Evolutionary conservation across 2,329 filamentous ascomycete species (phyloP).

Genomic region (Colletotrichum navitas): DNA sequence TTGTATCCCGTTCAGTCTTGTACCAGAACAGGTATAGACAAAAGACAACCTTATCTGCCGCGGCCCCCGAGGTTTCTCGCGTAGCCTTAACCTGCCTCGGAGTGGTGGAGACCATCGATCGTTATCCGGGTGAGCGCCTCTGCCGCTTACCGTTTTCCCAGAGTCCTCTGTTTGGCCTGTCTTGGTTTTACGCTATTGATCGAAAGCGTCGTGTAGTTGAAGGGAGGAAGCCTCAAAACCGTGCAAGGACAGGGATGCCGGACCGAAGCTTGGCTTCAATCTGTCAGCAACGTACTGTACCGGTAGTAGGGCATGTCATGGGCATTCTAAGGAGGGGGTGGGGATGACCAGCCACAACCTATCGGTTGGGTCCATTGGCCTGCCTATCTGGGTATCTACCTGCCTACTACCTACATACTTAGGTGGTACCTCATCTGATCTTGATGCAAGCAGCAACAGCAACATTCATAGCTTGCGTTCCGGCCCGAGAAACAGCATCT

Average conservation of each 20-base stretch:
- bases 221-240: not conserved
- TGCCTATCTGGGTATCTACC: too few species aligned
- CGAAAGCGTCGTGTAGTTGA: not conserved
- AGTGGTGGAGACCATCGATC: slow-evolving; percentile 2
- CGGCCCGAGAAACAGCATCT: not conserved
- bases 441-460: not conserved
- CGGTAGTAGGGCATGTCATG: too few species aligned
- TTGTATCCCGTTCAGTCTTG: slow-evolving; percentile 26
- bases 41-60: slow-evolving; percentile 36
- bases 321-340: not conserved
- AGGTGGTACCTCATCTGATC: not conserved
- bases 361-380: not conserved
- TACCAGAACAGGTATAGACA: slow-evolving; percentile 15
- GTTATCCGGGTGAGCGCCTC: not conserved
- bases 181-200: not conserved
- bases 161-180: slow-evolving; percentile 6
- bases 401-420: not conserved
- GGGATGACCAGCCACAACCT: slow-evolving; percentile 30
- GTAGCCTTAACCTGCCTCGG: not conserved
- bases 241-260: slow-evolving; percentile 24
- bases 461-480: not conserved
- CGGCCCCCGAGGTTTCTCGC: slow-evolving; percentile 5
- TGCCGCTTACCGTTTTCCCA: not conserved
- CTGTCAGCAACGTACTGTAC: not conserved
- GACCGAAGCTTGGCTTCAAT: slow-evolving; percentile 23